These are phyloP conservation scores for Nissolia schottii DNA, from an alignment of 306 rosid genomes.

Conservation along the genomic window DNA sequence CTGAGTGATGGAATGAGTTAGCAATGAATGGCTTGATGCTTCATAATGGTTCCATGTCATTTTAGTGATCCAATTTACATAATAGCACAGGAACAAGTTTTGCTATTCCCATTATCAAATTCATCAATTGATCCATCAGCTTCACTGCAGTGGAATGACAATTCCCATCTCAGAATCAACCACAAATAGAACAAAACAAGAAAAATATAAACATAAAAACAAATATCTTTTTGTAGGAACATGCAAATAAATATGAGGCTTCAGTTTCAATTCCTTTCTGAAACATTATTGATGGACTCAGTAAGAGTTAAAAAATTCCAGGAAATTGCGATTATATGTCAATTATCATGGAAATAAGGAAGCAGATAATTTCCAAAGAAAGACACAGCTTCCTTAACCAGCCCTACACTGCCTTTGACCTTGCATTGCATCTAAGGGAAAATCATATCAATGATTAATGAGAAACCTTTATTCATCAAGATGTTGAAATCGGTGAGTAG, in stretches of 20 bases:
- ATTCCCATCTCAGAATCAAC: slow-evolving; percentile 26
- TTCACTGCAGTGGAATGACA: slow-evolving; percentile 52
- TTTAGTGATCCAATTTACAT: slow-evolving; percentile 41
- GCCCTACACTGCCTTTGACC: neutral
- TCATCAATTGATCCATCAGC: slow-evolving; percentile 57
- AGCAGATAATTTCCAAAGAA: neutral
- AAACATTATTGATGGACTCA: neutral
- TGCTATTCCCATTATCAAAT: slow-evolving; percentile 51
- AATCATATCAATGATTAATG: neutral
- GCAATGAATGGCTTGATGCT: slow-evolving; percentile 29
- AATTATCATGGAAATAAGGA: neutral
- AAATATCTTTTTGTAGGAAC: too few relatives aligned
- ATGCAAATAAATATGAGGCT: neutral
- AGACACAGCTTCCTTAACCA: neutral
- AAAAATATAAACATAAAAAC: neutral
- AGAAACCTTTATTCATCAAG: neutral
- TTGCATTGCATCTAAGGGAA: neutral
- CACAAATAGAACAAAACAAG: neutral
- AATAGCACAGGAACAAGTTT: slow-evolving; percentile 57
- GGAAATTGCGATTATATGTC: neutral
- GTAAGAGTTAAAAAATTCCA: neutral
- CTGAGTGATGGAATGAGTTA: slow-evolving; percentile 24
- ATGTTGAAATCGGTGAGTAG: neutral
- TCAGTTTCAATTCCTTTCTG: neutral
- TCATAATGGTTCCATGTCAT: slow-evolving; percentile 26